These are phyloP conservation scores for Mortierella sp. DNA, from an alignment of 371 early-diverging fungal species.

Conservation along the genomic window DNA sequence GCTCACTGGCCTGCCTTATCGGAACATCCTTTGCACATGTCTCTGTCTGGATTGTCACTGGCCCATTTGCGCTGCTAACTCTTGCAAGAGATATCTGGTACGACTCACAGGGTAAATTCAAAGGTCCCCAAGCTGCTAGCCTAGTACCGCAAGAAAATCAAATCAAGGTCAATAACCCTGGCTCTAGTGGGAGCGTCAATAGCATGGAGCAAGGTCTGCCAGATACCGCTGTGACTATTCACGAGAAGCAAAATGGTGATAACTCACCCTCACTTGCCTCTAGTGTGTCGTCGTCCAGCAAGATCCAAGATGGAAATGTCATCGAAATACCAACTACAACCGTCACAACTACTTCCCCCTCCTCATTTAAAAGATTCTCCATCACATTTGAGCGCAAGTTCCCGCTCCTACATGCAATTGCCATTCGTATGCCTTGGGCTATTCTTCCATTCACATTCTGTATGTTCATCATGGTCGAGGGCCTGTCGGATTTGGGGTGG, in stretches of 20 bases:
- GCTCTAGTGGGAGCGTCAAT: background rate
- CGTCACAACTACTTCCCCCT: no score
- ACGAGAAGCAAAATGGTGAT: no score
- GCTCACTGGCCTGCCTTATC: slow-evolving; percentile 68
- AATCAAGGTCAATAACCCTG: background rate
- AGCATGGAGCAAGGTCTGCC: slow-evolving; percentile 27
- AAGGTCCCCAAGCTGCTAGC: slow-evolving; percentile 1
- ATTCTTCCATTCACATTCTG: slow-evolving; percentile 84
- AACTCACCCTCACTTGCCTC: no score
- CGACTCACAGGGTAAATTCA: slow-evolving; percentile 53
- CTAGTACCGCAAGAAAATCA: background rate
- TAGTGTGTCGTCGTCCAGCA: no score
- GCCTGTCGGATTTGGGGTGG: slow-evolving; percentile 75
- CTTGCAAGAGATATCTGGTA: slow-evolving; percentile 62
- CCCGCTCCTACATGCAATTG: slow-evolving; percentile 67
- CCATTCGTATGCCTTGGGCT: slow-evolving; percentile 78
- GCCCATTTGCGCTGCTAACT: slow-evolving; percentile 73
- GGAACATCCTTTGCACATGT: slow-evolving; percentile 75
- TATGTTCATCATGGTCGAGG: slow-evolving; percentile 88
- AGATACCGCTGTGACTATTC: slow-evolving; percentile 17
- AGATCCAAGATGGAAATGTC: no score
- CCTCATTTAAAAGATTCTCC: no score
- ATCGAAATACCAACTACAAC: background rate
- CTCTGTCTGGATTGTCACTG: slow-evolving; percentile 78
- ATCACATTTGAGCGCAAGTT: slow-evolving; percentile 49